Evolutionary conservation across 257 asterid genomes (phyloP), one percentile per base, ranked within the genome.

Genomic region (Pogostemon cablin): DNA sequence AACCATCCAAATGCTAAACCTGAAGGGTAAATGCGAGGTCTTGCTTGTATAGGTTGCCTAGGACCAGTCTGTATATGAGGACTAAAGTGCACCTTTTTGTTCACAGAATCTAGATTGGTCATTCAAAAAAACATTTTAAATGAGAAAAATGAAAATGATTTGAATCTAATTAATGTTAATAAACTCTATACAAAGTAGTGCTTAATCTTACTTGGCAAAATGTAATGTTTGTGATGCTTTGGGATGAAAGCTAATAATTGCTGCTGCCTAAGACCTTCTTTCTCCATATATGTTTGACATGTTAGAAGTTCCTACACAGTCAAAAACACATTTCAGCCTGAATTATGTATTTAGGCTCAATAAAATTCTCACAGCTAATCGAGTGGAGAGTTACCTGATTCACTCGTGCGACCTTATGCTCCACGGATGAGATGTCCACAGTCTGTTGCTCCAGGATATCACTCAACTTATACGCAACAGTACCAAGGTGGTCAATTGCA

Each of bases 401-500:
- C 72, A 95, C 65, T 71, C 89, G 81, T 55, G 93, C 78, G 60
- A 91, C 78, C 81, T 83, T 95, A 35, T 88, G 75, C 73, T 88
- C 98, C 82, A 84, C 68, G 68, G 91, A 75, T 47, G 97, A 84
- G 47, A 91, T 78, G 57, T 88, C 96, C 73, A 75, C 34, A 57
- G 85, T 77, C 66, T 95, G 96, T 62, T 95, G 98, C 71, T 90
- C 99, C 78, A 95, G 72, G 62, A 91, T 78, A 75, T 95, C 95
- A 66, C 91, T 88, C 79, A 95, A 86, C 79, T 95, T 95, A 86
- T 80, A 95, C 49, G 99, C 95, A 83, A 95, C 99, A 39, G 99
- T 95, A 57, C 99, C 99, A 74, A 95, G 91, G 80, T 91, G 99
- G 84, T 91, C 99, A 50, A 95, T 91, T 53, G 97, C 99, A 86